A percentile compares a stretch with the other conserved stretches of the same genome.
Evolutionary conservation across 805 yeast species (phyloP).

Genomic region (Dipodascus albidus): DNA sequence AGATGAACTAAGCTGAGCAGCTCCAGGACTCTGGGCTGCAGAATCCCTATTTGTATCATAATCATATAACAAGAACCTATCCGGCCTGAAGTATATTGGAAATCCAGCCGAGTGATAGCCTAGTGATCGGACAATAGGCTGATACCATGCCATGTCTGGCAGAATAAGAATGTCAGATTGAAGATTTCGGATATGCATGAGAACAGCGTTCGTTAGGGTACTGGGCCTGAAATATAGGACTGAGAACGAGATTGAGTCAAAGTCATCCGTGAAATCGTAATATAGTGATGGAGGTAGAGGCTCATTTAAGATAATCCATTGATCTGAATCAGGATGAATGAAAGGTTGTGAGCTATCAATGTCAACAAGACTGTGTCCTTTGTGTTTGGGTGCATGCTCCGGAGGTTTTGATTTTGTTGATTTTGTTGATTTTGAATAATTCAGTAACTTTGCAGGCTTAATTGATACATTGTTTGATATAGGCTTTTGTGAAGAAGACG

Average conservation of each 20-base stretch:
- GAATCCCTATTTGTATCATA: background rate
- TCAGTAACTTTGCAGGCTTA: too few species aligned
- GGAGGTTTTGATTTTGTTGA: background rate
- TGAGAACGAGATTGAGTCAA: background rate
- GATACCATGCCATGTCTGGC: slow-evolving; percentile 1
- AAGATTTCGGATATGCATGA: background rate
- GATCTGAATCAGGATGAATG: background rate
- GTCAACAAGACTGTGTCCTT: background rate
- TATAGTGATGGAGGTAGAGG: background rate
- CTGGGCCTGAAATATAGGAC: background rate
- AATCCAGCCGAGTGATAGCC: background rate
- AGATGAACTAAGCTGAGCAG: background rate
- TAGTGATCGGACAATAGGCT: background rate
- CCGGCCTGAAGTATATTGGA: background rate
- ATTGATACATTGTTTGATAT: background rate
- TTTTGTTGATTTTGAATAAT: too few species aligned
- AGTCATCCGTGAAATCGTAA: background rate
- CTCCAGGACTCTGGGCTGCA: background rate
- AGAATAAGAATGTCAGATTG: background rate
- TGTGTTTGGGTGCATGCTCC: background rate
- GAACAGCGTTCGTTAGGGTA: background rate
- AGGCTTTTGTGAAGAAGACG: background rate
- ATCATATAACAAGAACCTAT: background rate
- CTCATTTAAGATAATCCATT: background rate
- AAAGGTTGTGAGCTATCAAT: background rate